Percentiles rank a stretch among this genome's conserved stretches.
phyloP scores from a whole-genome alignment of 495 filamentous ascomycete genomes.

The Penicillium maclennaniae region DNA sequence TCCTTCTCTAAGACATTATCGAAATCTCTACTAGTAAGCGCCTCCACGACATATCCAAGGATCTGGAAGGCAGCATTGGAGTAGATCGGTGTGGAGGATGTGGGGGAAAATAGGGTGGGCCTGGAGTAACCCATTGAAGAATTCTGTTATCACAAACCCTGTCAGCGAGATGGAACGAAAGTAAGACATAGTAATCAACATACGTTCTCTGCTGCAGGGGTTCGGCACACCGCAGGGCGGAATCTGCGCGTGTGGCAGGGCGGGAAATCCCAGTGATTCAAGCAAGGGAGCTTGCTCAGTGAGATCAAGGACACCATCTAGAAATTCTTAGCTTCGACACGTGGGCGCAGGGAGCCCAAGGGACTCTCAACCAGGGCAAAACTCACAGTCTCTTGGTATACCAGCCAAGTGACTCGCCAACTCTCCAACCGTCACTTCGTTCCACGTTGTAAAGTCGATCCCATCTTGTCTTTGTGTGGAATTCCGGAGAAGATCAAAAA shows the following conservation, averaged over 20 bases:
- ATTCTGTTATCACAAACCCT: slow-evolving; percentile 34
- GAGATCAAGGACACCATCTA: slow-evolving; percentile 24
- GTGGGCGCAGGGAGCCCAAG: slow-evolving; percentile 38
- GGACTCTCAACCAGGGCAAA: slow-evolving; percentile 34
- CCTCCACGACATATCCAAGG: slow-evolving; percentile 53
- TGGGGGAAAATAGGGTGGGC: slow-evolving; percentile 43
- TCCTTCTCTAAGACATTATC: slow-evolving; percentile 14
- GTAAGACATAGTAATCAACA: neutral
- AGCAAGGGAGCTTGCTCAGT: slow-evolving; percentile 33
- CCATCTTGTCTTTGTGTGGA: slow-evolving; percentile 22
- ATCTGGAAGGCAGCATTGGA: slow-evolving; percentile 58
- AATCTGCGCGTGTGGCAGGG: slow-evolving; percentile 11
- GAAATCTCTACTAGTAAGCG: slow-evolving; percentile 7
- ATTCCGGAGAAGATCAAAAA: neutral
- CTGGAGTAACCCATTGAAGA: slow-evolving; percentile 47
- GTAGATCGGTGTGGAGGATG: slow-evolving; percentile 51
- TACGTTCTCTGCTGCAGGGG: slow-evolving; percentile 23
- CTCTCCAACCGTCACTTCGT: slow-evolving; percentile 50
- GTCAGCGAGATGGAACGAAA: slow-evolving; percentile 1
- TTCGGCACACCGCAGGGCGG: slow-evolving; percentile 19
- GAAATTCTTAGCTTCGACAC: neutral
- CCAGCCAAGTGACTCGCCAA: slow-evolving; percentile 53
- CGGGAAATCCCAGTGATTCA: slow-evolving; percentile 32
- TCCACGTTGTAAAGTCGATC: slow-evolving; percentile 45
- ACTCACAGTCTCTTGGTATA: slow-evolving; percentile 41